Evolutionary conservation across 1,139 yeast species (phyloP).

Genomic region (Eremothecium gossypii): DNA sequence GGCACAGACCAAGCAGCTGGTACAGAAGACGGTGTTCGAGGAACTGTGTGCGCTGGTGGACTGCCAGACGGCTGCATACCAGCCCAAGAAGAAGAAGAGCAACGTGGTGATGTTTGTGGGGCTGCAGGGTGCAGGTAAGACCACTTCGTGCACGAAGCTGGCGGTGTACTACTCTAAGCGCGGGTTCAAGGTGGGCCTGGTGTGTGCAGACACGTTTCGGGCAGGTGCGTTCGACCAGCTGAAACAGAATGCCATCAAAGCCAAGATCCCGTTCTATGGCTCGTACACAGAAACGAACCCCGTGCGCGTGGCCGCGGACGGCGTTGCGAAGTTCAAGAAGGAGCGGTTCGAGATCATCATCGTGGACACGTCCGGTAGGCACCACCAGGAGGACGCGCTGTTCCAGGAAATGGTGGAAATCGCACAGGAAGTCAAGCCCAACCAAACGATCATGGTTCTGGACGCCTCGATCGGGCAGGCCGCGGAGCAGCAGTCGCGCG

Average conservation of each 20-base stretch:
- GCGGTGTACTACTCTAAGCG: slow-evolving; percentile 92
- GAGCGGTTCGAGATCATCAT: slow-evolving; percentile 89
- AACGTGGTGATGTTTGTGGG: slow-evolving; percentile 95
- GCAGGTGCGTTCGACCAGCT: slow-evolving; percentile 99
- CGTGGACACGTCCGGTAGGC: slow-evolving; percentile 97
- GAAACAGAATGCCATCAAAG: slow-evolving; percentile 93
- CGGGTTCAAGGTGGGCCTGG: slow-evolving; percentile 90
- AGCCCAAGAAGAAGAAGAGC: slow-evolving; percentile 71
- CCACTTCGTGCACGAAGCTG: slow-evolving; percentile 92
- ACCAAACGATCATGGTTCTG: slow-evolving; percentile 93
- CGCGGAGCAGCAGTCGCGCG: slow-evolving; percentile 89
- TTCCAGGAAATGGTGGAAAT: slow-evolving; percentile 94
- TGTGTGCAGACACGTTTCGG: slow-evolving; percentile 98
- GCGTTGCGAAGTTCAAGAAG: slow-evolving; percentile 84
- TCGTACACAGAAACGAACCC: slow-evolving; percentile 95
- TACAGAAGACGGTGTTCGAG: slow-evolving; percentile 89
- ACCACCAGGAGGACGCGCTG: slow-evolving; percentile 85
- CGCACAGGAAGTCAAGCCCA: slow-evolving; percentile 74
- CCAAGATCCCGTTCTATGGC: slow-evolving; percentile 89
- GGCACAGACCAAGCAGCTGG: slow-evolving; percentile 59
- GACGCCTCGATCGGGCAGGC: slow-evolving; percentile 99
- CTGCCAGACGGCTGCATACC: slow-evolving; percentile 52
- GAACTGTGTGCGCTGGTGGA: slow-evolving; percentile 84
- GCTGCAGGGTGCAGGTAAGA: slow-evolving; percentile 97
- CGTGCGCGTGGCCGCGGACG: slow-evolving; percentile 81